Evolutionary conservation across 208 protist genomes (phyloP).

Genomic region (Leishmania aethiopica): DNA sequence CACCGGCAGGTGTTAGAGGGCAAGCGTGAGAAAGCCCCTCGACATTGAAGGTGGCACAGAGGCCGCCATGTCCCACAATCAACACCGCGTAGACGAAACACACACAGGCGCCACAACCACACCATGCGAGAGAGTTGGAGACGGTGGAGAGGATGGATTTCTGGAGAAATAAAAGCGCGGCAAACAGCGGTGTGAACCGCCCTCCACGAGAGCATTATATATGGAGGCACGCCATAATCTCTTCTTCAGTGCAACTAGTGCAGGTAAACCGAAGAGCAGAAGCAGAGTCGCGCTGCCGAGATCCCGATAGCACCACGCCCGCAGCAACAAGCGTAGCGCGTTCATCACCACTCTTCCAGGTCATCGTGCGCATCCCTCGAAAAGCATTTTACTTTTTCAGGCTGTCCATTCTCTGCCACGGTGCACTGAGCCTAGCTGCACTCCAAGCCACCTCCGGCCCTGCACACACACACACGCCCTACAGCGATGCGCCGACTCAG

Average conservation of each 20-base stretch:
- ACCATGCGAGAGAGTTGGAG: not conserved
- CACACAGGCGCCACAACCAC: too few species aligned
- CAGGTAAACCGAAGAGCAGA: not conserved
- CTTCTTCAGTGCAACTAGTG: not conserved
- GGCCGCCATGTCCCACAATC: not conserved
- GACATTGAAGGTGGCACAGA: not conserved
- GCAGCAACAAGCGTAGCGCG: not conserved
- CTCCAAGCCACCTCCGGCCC: not conserved
- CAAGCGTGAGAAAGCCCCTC: not conserved
- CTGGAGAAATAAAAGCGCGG: not conserved
- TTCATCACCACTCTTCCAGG: not conserved
- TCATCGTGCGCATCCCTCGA: not conserved
- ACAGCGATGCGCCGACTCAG: not conserved
- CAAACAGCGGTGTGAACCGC: not conserved
- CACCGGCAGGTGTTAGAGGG: not conserved
- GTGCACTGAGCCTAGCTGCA: not conserved
- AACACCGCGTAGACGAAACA: not conserved
- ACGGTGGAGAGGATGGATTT: not conserved
- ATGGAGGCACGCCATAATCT: not conserved
- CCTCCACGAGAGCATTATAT: not conserved
- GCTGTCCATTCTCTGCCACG: not conserved
- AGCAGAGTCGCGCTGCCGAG: not conserved
- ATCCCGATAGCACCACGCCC: not conserved
- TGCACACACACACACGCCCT: not conserved
- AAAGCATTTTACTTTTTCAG: not conserved